phyloP scores from a whole-genome alignment of 306 rosid genomes.

The Astragalus membranaceus region DNA sequence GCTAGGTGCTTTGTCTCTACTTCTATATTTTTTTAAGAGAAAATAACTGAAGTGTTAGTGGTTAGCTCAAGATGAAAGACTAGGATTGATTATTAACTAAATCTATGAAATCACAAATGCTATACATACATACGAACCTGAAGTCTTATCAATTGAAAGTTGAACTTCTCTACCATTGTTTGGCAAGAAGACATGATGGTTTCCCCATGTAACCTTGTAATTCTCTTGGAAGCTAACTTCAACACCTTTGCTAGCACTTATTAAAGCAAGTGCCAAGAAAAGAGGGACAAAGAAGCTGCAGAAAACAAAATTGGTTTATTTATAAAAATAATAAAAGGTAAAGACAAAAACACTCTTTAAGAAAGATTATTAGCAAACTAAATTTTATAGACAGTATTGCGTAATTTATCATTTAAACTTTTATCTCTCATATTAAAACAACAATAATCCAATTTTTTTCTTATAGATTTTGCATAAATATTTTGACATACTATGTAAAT shows the following conservation, averaged over 20 bases:
- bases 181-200: neutral
- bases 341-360: neutral
- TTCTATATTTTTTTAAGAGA: too few species aligned
- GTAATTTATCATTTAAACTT: too few species aligned
- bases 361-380: too few species aligned
- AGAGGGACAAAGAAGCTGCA: constrained; percentile 17
- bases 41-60: too few species aligned
- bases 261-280: neutral
- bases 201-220: constrained; percentile 30
- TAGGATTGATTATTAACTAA: too few species aligned
- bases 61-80: too few species aligned
- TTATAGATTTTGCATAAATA: too few species aligned
- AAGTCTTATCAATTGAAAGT: constrained; percentile 24
- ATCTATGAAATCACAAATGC: neutral
- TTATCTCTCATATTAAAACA: too few species aligned
- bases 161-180: constrained; percentile 24
- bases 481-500: too few species aligned
- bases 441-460: too few species aligned
- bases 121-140: constrained; percentile 6
- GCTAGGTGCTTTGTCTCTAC: too few species aligned
- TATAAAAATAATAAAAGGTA: neutral
- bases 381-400: too few species aligned
- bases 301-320: neutral
- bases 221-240: constrained; percentile 25
- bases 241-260: neutral